Conservation (phyloP, 208 protist species). For the Balamuthia mandrillaris region DNA sequence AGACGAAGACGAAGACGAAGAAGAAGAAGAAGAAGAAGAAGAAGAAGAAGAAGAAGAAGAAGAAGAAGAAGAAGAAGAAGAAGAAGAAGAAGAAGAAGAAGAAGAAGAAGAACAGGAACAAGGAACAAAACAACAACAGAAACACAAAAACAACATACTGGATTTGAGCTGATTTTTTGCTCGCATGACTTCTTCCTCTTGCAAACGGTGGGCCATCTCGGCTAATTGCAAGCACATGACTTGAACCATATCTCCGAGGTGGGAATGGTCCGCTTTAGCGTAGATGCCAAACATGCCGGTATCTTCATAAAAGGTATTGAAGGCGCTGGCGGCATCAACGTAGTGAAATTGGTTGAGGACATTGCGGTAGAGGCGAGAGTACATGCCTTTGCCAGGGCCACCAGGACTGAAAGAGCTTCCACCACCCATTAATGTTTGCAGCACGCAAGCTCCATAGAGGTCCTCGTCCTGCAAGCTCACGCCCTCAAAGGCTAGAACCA, state of each 20-base stretch:
- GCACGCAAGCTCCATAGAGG: slow-evolving; percentile 47
- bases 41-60: too few relatives aligned
- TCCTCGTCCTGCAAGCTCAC: slow-evolving; percentile 47
- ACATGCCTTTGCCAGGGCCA: slow-evolving; percentile 73
- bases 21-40: too few relatives aligned
- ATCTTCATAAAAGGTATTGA: slow-evolving; percentile 55
- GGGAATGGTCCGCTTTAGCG: neutral
- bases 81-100: too few relatives aligned
- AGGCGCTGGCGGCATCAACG: slow-evolving; percentile 39
- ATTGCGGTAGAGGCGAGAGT: slow-evolving; percentile 57
- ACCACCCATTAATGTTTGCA: slow-evolving; percentile 66
- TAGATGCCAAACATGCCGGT: slow-evolving; percentile 49
- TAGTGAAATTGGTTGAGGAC: slow-evolving; percentile 56
- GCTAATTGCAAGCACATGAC: neutral
- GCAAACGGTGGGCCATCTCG: neutral
- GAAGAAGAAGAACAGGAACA: too few relatives aligned
- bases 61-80: too few relatives aligned
- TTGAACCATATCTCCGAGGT: neutral
- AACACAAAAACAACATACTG: too few relatives aligned
- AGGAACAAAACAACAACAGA: too few relatives aligned
- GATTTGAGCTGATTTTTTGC: slow-evolving; percentile 60
- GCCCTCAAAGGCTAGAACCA: slow-evolving; percentile 39
- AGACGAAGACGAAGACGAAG: too few relatives aligned
- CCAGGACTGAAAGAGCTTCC: slow-evolving; percentile 58
- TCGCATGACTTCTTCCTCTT: slow-evolving; percentile 50